A percentile compares a stretch with the other conserved stretches of the same genome.
Conservation (phyloP, 352 stramenopile species). For the Elongisporangium senticosum region DNA sequence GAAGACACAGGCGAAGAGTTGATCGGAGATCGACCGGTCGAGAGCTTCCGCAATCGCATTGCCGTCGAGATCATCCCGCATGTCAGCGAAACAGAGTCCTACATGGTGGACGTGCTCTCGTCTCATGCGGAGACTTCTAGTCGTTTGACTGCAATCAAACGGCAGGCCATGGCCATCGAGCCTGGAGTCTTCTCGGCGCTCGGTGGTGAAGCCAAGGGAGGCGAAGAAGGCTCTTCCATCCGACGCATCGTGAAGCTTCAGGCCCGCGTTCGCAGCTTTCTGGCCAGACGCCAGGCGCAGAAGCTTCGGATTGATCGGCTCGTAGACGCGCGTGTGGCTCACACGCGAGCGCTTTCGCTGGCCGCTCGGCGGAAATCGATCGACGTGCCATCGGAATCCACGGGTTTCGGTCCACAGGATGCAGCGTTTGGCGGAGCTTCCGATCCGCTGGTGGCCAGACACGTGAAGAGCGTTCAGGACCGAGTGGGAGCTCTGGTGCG, state of each 20-base stretch:
- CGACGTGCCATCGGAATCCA: too few relatives aligned
- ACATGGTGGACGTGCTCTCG: slow-evolving; percentile 28
- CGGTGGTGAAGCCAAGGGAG: neutral
- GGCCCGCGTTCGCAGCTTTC: slow-evolving; percentile 34
- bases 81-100: slow-evolving; percentile 5
- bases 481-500: slow-evolving; percentile 14
- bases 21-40: too few relatives aligned
- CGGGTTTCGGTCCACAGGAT: slow-evolving; percentile 8
- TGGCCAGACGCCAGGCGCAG: slow-evolving; percentile 30
- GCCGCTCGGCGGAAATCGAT: too few relatives aligned
- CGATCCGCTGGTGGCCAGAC: neutral
- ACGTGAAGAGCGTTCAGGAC: slow-evolving; percentile 11
- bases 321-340: slow-evolving; percentile 33
- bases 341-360: slow-evolving; percentile 9
- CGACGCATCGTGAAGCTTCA: slow-evolving; percentile 31
- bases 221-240: slow-evolving; percentile 2
- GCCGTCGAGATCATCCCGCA: slow-evolving; percentile 26
- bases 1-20: slow-evolving; percentile 16
- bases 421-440: too few relatives aligned
- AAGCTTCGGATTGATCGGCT: slow-evolving; percentile 49
- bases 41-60: slow-evolving; percentile 3
- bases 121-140: slow-evolving; percentile 24
- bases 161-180: slow-evolving; percentile 13
- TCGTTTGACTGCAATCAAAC: slow-evolving; percentile 24
- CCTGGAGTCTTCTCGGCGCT: slow-evolving; percentile 1